phyloP scores from a whole-genome alignment of 2,329 filamentous ascomycete genomes.

The Fusarium nurragi region DNA sequence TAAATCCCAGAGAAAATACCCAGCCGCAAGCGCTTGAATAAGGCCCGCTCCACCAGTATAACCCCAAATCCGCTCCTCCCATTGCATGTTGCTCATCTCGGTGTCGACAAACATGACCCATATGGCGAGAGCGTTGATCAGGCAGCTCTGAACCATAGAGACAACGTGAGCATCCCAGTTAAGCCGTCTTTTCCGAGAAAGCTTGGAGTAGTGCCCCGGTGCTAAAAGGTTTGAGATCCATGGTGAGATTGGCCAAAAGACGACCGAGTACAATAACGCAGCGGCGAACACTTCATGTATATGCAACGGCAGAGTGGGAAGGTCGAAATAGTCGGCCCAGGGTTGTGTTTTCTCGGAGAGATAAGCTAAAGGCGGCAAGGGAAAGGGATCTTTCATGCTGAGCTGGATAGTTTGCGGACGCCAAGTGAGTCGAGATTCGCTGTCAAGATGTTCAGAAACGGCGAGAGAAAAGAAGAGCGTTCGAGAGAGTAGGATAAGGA shows the following conservation, averaged over 20 bases:
- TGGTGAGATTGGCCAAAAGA: slow-evolving; percentile 74
- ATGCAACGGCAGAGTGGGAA: slow-evolving; percentile 77
- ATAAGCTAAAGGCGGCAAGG: slow-evolving; percentile 68
- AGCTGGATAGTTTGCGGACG: background rate
- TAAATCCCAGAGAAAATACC: slow-evolving; percentile 88
- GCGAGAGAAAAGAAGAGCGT: background rate
- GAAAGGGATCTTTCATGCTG: slow-evolving; percentile 78
- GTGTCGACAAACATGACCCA: slow-evolving; percentile 76
- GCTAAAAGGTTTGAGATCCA: slow-evolving; percentile 69
- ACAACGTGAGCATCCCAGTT: slow-evolving; percentile 91
- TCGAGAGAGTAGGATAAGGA: background rate
- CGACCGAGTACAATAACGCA: slow-evolving; percentile 73
- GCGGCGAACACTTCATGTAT: slow-evolving; percentile 78
- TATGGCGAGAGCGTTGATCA: slow-evolving; percentile 78
- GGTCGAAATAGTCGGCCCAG: slow-evolving; percentile 67
- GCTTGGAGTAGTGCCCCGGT: slow-evolving; percentile 71
- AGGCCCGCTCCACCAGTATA: slow-evolving; percentile 78
- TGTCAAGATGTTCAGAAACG: background rate
- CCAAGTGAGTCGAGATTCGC: background rate
- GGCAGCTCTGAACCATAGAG: slow-evolving; percentile 78
- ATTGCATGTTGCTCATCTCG: slow-evolving; percentile 72
- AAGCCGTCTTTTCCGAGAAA: slow-evolving; percentile 68
- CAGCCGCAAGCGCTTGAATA: slow-evolving; percentile 78
- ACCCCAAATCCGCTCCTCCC: slow-evolving; percentile 76
- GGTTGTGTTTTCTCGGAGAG: slow-evolving; percentile 68